A percentile compares a stretch with the other conserved stretches of the same genome.
Evolutionary conservation across 768 basidiomycete species (phyloP).

Genomic region (Exsudoporus frostii): DNA sequence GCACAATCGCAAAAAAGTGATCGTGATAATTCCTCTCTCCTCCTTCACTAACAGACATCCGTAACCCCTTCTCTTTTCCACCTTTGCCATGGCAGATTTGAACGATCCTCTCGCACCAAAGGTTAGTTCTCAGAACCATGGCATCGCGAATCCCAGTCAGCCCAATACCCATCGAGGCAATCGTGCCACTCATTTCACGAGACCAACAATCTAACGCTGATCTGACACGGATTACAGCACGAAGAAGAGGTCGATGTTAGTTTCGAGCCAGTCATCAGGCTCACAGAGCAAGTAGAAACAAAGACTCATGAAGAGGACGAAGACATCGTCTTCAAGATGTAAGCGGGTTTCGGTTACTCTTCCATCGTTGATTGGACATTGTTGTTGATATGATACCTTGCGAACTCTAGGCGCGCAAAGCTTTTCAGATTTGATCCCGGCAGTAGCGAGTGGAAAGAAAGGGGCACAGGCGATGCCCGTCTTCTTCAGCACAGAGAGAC

Average conservation of each 20-base stretch:
- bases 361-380: neutral
- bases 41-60: constrained; percentile 12
- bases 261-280: constrained; percentile 95
- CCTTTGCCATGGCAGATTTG: constrained; percentile 50
- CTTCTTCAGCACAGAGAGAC: constrained; percentile 86
- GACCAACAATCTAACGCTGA: constrained; percentile 21
- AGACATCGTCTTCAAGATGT: constrained; percentile 94
- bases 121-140: constrained; percentile 41
- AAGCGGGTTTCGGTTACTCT: constrained; percentile 30
- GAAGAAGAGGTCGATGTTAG: constrained; percentile 85
- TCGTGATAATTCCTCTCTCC: constrained; percentile 25
- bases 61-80: constrained; percentile 7
- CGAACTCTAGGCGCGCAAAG: constrained; percentile 81
- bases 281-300: constrained; percentile 92
- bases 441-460: constrained; percentile 93
- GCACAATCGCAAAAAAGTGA: constrained; percentile 16
- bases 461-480: constrained; percentile 94
- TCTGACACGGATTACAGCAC: constrained; percentile 30
- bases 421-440: constrained; percentile 88
- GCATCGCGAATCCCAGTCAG: neutral
- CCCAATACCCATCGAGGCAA: constrained; percentile 21
- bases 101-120: constrained; percentile 68
- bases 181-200: constrained; percentile 29
- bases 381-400: constrained; percentile 12
- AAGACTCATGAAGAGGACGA: constrained; percentile 97